Base-by-base conservation (phyloP, 768 basidiomycete species). In the Boletellus ananiceps region DNA sequence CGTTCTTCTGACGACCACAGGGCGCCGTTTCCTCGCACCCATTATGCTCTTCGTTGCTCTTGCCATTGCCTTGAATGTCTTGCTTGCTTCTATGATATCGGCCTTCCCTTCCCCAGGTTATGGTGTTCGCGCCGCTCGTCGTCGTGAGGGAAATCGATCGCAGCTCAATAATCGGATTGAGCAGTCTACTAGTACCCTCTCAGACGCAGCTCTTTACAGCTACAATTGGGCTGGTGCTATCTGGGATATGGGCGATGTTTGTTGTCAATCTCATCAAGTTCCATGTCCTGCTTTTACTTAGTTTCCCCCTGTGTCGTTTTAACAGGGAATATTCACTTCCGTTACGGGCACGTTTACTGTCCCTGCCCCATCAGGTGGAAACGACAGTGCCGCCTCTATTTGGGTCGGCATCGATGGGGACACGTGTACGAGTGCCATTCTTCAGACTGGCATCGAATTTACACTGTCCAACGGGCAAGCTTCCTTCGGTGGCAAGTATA, bases 361-460 rank as follows among this genome's bases (percentile, higher is more conserved):
- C 9, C 44, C 44, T 13, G 2, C 9, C 7, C 35, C 34, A 7
- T 46, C 34, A 35, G 44, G 44, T 25, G 3, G 2, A 29, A 15
- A 36, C 12, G 34, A 35, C 13, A 14, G n/a, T 8, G 34, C 14
- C 18, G 34, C 19, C 12, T n/a, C 35, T 29, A 16, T 18, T 9
- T 46, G 44, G 44, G 44, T 46, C 14, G 44, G 44, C n/a, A 46
- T 46, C 23, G 44, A 46, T 13, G 44, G 44, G 0, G 35, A 25
- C 16, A 36, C 35, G 8, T 46, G 44, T 8, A 25, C 11, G 16
- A 18, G 5, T 25, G 44, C 33, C 43, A 34, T 44, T 25, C 43
- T 44, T 14, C 43, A 44, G 15, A 23, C 43, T 8, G 43, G 43
- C 8, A 36, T 46, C 25, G 44, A 46, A 13, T 46, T 46, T 15